phyloP scores from a whole-genome alignment of 1,284 basidiomycete genomes.

The Sanghuangporus baumii region DNA sequence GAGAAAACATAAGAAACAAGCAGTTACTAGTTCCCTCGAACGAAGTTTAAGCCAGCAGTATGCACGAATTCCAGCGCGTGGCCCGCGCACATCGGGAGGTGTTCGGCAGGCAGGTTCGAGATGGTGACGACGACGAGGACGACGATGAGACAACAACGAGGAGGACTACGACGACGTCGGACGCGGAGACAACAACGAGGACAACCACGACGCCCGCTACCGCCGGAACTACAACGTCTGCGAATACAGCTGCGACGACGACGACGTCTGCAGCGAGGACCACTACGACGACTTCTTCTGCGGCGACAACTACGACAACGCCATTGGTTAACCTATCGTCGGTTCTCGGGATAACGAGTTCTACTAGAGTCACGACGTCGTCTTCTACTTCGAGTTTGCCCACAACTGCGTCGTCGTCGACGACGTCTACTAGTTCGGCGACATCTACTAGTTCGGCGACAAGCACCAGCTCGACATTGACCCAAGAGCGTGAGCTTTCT shows the following conservation, averaged over 20 bases:
- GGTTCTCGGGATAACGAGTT: not conserved
- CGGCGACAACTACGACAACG: not conserved
- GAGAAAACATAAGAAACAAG: not conserved
- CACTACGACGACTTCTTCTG: not conserved
- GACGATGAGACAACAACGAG: not conserved
- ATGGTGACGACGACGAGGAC: not conserved
- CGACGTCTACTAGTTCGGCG: no score
- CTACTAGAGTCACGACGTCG: not conserved
- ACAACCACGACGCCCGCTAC: slow-evolving; percentile 1
- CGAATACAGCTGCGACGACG: not conserved
- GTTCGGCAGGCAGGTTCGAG: not conserved
- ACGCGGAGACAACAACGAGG: not conserved
- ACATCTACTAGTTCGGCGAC: not conserved
- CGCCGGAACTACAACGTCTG: not conserved
- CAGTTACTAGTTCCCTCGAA: not conserved
- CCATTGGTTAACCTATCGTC: not conserved
- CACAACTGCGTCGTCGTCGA: not conserved
- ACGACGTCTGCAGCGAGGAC: not conserved
- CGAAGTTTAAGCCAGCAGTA: not conserved
- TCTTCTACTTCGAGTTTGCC: not conserved
- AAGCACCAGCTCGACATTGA: not conserved
- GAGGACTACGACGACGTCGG: not conserved
- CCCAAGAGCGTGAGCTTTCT: not conserved
- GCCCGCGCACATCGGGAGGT: slow-evolving; percentile 11
- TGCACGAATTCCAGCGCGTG: slow-evolving; percentile 12